phyloP scores from a whole-genome alignment of 164 flowering plant genomes.

The Amborella trichopoda region DNA sequence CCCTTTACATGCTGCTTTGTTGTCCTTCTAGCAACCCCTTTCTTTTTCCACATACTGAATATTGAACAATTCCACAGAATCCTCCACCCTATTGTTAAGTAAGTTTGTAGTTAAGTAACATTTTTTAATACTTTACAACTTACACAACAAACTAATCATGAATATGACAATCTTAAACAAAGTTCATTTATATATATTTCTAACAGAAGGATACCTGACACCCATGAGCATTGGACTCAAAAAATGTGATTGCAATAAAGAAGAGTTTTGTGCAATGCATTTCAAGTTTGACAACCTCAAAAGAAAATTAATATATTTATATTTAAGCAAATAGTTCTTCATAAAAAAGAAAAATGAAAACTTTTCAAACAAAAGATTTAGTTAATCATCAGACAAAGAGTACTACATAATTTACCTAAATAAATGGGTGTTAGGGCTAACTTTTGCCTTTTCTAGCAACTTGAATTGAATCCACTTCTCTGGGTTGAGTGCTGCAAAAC shows the following conservation, averaged over 20 bases:
- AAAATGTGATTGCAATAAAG: not conserved
- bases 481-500: conserved; percentile 81
- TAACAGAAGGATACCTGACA: no score
- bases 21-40: no score
- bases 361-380: not conserved
- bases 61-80: no score
- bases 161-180: no score
- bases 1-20: no score
- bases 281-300: not conserved
- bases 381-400: no score
- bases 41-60: no score
- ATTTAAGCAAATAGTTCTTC: not conserved
- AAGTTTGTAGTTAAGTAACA: no score
- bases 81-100: no score
- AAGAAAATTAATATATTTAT: not conserved
- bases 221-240: not conserved
- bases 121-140: no score
- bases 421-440: conserved; percentile 77
- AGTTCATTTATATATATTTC: no score
- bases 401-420: conserved; percentile 76
- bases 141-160: no score
- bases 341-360: not conserved
- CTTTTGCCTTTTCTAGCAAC: conserved; percentile 77
- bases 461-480: conserved; percentile 85
- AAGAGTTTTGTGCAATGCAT: not conserved